These are phyloP conservation scores for Neofusicoccum cordaticola DNA, from an alignment of 2,329 filamentous ascomycete genomes.

Conservation along the genomic window DNA sequence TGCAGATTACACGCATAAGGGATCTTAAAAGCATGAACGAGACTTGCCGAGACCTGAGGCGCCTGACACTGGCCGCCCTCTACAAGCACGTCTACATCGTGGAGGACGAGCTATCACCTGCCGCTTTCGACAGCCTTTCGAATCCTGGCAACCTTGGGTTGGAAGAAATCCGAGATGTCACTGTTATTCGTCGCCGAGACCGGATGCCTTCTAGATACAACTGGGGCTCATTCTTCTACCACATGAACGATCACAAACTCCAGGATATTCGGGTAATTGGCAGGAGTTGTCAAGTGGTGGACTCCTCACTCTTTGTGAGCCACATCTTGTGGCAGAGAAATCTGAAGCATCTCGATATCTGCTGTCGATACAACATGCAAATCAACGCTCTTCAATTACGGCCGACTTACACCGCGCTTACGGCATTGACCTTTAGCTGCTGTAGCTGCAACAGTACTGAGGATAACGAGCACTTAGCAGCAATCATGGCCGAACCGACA, in stretches of 20 bases:
- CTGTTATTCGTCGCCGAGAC: neutral
- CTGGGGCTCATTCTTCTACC: neutral
- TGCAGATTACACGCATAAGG: neutral
- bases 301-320: too few relatives aligned
- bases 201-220: neutral
- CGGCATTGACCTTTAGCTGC: too few relatives aligned
- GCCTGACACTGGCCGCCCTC: neutral
- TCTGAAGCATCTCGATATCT: too few relatives aligned
- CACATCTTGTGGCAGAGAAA: too few relatives aligned
- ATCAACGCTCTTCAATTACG: too few relatives aligned
- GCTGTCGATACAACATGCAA: too few relatives aligned
- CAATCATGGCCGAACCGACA: too few relatives aligned
- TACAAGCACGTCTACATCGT: neutral
- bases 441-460: too few relatives aligned
- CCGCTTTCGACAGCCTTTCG: neutral
- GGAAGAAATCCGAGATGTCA: neutral
- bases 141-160: neutral
- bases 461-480: too few relatives aligned
- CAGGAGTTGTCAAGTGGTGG: too few relatives aligned
- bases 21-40: neutral
- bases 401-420: too few relatives aligned
- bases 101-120: neutral
- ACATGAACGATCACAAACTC: neutral
- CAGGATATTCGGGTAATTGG: neutral
- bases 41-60: neutral